Evolutionary conservation across 441 rosid genomes (phyloP), one percentile per base, ranked within the genome.

Genomic region (Melastoma candidum): DNA sequence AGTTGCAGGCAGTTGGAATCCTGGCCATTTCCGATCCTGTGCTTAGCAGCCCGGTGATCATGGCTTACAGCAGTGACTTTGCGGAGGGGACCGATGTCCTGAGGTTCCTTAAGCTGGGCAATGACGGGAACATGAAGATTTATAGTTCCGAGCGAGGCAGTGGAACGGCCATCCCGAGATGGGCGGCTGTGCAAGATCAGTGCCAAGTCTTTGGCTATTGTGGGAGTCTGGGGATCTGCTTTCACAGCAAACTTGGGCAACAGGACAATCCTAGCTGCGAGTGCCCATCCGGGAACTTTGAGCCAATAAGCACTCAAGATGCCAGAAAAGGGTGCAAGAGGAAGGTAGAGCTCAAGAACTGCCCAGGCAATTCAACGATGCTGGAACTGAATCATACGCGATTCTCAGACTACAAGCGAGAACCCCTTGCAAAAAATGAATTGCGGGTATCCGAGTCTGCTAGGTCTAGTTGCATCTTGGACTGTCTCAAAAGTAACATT

Each of bases 161-260:
- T 26, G 65, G 65, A 12, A 53, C 59, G 0, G 12, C 41, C 26
- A 9, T 32, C n/a, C 8, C 4, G 12, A 53, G 53, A 8, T 61
- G 59, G 59, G 47, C 59, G 0, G 65, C 65, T 0, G 59, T 61
- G 47, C 48, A 3, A 0, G 65, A 61, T 61, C 65, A 43, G 27
- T 61, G 65, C 36, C 53, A 13, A 13, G 32, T 61, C 26, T 54
- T 47, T 39, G 65, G 65, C 12, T 53, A 47, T 14, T 61, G 65
- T 41, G 65, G 65, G 12, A 43, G 53, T 14, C 9, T 61, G 26
- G 65, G 65, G 49, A 61, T 61, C 48, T 61, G 65, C 58, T 44
- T 49, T 12, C 54, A 61, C 41, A 39, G 0, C 0, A 47, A 36
- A 9, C 12, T 32, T 32, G 41, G 41, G 8, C 41, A 4, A 4